Conservation (phyloP, 257 asterid species). For the Handroanthus guayacan region DNA sequence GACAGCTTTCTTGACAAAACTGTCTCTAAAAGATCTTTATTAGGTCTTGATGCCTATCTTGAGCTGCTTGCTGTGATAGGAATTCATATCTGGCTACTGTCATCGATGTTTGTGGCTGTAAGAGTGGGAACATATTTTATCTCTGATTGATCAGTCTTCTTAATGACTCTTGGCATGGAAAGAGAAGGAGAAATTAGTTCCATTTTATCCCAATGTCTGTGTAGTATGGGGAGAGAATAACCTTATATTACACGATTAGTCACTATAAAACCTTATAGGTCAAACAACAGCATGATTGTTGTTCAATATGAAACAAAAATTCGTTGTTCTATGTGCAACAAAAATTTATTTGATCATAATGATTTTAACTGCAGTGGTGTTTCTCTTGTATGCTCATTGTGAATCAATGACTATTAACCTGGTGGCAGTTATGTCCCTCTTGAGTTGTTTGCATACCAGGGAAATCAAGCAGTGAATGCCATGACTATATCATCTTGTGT, state of each 20-base stretch:
- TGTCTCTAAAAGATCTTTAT: neutral
- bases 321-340: neutral
- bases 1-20: neutral
- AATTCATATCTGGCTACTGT: neutral
- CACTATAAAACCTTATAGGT: neutral
- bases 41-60: conserved; percentile 8
- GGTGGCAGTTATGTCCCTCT: neutral
- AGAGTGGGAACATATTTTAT: neutral
- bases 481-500: neutral
- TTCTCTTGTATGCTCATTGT: neutral
- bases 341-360: neutral
- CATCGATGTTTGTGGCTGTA: conserved; percentile 15
- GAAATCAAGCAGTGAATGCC: neutral
- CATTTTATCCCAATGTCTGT: neutral
- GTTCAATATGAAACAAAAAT: neutral
- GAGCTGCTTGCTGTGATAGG: neutral
- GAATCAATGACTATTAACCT: neutral
- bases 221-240: neutral
- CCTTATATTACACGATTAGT: conserved; percentile 2
- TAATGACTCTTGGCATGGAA: conserved; percentile 1
- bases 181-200: neutral
- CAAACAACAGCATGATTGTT: neutral
- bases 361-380: conserved; percentile 4
- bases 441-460: neutral
- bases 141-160: conserved; percentile 14